Evolutionary conservation across 2,329 filamentous ascomycete genomes (phyloP).

Genomic region (Cordyceps cateniannulata): DNA sequence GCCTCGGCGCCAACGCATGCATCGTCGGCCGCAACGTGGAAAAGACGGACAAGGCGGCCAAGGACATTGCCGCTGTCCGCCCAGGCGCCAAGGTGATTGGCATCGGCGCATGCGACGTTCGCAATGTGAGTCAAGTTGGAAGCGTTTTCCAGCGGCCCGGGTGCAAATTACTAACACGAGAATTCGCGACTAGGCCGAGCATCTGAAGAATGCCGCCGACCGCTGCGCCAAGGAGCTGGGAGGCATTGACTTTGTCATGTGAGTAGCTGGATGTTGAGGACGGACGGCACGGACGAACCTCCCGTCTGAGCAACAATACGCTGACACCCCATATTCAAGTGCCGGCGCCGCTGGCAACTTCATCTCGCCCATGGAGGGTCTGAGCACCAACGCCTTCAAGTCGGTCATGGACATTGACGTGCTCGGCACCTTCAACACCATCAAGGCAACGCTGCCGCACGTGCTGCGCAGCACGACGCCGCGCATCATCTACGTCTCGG

Average conservation of each 20-base stretch:
- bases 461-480: conserved; percentile 70
- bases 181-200: conserved; percentile 41
- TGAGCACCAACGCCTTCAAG: conserved; percentile 88
- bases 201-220: conserved; percentile 67
- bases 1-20: conserved; percentile 86
- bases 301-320: background rate
- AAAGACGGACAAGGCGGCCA: conserved; percentile 77
- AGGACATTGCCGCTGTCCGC: conserved; percentile 74
- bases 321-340: conserved; percentile 36
- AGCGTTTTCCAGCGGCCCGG: too few species aligned
- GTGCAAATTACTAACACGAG: background rate
- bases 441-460: conserved; percentile 84
- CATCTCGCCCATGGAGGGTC: conserved; percentile 72
- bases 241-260: conserved; percentile 89
- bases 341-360: conserved; percentile 96
- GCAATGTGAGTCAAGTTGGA: conserved; percentile 46
- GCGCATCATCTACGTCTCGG: conserved; percentile 83
- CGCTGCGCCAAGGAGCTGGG: conserved; percentile 78
- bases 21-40: conserved; percentile 86
- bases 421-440: conserved; percentile 85
- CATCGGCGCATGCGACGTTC: conserved; percentile 73
- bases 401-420: conserved; percentile 95
- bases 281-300: too few species aligned
- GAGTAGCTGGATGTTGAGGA: conserved; percentile 23
- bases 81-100: conserved; percentile 78